Conservation (phyloP, 78 protist species). For the Dictyostelium capitatum region DNA sequence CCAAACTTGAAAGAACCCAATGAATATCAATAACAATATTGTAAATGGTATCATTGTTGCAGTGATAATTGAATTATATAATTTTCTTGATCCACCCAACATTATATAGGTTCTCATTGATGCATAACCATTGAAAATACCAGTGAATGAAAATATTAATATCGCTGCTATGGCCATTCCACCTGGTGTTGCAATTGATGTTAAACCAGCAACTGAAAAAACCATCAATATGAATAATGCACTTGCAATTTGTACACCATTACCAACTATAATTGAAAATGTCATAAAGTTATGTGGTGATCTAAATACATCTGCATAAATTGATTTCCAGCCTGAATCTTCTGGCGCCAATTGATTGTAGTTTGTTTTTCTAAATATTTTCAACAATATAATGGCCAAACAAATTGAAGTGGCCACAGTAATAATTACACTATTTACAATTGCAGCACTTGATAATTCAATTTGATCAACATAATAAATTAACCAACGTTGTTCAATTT, state of each 20-base stretch:
- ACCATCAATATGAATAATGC: conserved; percentile 35
- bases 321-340: conserved; percentile 75
- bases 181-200: conserved; percentile 54
- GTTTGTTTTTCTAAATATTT: conserved; percentile 19
- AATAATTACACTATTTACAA: neutral
- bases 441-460: neutral
- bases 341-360: neutral
- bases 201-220: conserved; percentile 46
- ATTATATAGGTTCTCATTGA: conserved; percentile 75
- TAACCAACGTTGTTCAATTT: neutral
- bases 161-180: conserved; percentile 23
- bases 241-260: conserved; percentile 47
- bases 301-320: conserved; percentile 75
- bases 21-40: conserved; percentile 7
- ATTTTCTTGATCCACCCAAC: conserved; percentile 75
- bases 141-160: conserved; percentile 20
- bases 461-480: conserved; percentile 28
- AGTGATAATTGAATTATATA: conserved; percentile 28
- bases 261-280: conserved; percentile 42
- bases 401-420: neutral
- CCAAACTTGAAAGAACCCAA: conserved; percentile 63
- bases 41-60: conserved; percentile 33
- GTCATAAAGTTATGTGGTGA: conserved; percentile 74
- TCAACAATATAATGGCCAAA: conserved; percentile 1
- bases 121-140: conserved; percentile 43